Percentiles rank a stretch among this genome's conserved stretches.
Evolutionary conservation across 305 asterid genomes (phyloP).

Genomic region (Lippia alba): DNA sequence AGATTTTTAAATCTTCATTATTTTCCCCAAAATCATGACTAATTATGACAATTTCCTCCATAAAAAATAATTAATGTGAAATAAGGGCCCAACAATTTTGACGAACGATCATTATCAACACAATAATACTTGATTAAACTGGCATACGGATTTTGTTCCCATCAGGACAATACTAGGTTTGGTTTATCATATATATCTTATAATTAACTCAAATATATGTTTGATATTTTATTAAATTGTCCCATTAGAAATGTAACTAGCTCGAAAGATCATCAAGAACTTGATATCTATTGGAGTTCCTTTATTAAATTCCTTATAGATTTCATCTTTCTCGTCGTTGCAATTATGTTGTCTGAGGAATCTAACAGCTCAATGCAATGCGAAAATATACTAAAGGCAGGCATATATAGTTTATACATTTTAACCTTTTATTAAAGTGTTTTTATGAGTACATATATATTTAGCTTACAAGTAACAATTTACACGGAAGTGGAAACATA

Average conservation of each 20-base stretch:
- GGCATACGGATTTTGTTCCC: background rate
- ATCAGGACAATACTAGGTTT: background rate
- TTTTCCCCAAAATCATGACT: too few species aligned
- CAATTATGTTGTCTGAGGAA: conserved; percentile 26
- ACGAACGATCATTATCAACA: too few species aligned
- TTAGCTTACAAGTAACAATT: background rate
- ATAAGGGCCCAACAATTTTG: too few species aligned
- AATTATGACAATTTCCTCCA: too few species aligned
- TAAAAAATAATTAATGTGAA: too few species aligned
- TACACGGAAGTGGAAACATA: too few species aligned
- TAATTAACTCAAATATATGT: background rate
- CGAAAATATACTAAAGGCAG: conserved; percentile 2
- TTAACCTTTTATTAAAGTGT: background rate
- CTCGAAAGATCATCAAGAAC: background rate
- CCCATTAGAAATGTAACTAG: background rate
- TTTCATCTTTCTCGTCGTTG: background rate
- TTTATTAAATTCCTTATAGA: background rate
- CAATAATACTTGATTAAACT: background rate
- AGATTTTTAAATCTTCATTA: background rate
- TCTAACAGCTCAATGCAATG: conserved; percentile 36
- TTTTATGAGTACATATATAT: background rate
- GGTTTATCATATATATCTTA: background rate
- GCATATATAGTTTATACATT: background rate
- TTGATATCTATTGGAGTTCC: background rate
- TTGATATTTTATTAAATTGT: background rate